phyloP scores from a whole-genome alignment of 208 protist species.

The Willaertia magna region DNA sequence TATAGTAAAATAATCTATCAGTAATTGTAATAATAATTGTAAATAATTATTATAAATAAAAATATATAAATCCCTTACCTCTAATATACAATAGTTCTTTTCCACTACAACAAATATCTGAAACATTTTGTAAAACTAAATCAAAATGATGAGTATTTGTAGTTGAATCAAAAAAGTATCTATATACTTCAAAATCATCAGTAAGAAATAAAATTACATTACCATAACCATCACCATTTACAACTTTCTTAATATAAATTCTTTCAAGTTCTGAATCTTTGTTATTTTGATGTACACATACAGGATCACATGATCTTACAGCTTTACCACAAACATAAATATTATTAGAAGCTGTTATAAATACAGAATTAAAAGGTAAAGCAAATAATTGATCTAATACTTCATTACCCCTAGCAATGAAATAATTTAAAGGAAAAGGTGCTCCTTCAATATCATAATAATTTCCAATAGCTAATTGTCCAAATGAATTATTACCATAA shows the following conservation, averaged over 20 bases:
- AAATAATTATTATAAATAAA: background rate
- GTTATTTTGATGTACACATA: background rate
- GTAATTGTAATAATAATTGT: too few relatives aligned
- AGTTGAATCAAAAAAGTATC: background rate
- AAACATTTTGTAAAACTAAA: background rate
- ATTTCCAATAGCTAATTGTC: background rate
- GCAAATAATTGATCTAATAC: background rate
- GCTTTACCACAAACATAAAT: background rate
- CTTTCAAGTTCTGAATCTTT: background rate
- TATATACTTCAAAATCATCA: background rate
- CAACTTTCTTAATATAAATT: background rate
- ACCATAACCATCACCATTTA: background rate
- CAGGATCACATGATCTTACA: background rate
- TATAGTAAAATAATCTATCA: background rate
- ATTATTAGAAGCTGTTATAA: background rate
- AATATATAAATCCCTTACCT: background rate
- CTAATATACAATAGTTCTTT: background rate
- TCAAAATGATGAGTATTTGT: background rate
- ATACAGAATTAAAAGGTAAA: background rate
- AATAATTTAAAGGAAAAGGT: background rate
- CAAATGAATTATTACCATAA: background rate
- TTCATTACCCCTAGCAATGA: too few relatives aligned
- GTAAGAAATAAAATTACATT: background rate
- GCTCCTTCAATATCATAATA: background rate
- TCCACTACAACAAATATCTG: background rate